Percentiles rank a stretch among this genome's conserved stretches.
Evolutionary conservation across 257 asterid species (phyloP).

Genomic region (Fraxinus excelsior): DNA sequence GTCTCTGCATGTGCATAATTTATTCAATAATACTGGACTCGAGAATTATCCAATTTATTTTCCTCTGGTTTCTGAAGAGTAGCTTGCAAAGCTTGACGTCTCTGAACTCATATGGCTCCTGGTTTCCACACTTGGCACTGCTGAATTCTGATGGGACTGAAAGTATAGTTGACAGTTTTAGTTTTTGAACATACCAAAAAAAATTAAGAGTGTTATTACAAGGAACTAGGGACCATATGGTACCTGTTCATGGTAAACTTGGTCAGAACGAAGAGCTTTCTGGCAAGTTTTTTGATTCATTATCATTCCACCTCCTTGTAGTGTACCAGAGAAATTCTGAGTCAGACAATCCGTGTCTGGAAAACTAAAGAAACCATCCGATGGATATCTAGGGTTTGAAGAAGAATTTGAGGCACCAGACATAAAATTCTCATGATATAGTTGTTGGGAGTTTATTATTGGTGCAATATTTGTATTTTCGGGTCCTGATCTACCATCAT

Average conservation of each 20-base stretch:
- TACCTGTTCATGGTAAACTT: slow-evolving; percentile 28
- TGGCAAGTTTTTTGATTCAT: not conserved
- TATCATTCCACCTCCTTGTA: slow-evolving; percentile 16
- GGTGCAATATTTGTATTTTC: not conserved
- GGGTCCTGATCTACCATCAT: not conserved
- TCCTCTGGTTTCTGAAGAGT: not conserved
- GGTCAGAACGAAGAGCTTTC: not conserved
- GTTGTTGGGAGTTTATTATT: not conserved
- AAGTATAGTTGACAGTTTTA: not conserved
- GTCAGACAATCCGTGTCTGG: slow-evolving; percentile 26
- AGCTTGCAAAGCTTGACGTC: not conserved
- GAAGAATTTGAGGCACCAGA: slow-evolving; percentile 15
- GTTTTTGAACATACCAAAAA: not conserved
- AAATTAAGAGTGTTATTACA: not conserved
- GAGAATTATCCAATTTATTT: not conserved
- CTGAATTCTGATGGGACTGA: slow-evolving; percentile 28
- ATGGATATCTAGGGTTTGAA: slow-evolving; percentile 19
- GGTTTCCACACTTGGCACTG: slow-evolving; percentile 16
- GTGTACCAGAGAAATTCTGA: slow-evolving; percentile 10
- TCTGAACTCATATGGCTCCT: slow-evolving; percentile 16
- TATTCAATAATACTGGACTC: not conserved
- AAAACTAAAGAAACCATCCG: slow-evolving; percentile 24
- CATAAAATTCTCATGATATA: slow-evolving; percentile 10
- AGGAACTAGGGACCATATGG: not conserved
- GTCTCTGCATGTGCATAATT: not conserved